Evolutionary conservation across 2,329 filamentous ascomycete genomes (phyloP), one percentile per base, ranked within the genome.

Genomic region (Parastagonospora avenae): DNA sequence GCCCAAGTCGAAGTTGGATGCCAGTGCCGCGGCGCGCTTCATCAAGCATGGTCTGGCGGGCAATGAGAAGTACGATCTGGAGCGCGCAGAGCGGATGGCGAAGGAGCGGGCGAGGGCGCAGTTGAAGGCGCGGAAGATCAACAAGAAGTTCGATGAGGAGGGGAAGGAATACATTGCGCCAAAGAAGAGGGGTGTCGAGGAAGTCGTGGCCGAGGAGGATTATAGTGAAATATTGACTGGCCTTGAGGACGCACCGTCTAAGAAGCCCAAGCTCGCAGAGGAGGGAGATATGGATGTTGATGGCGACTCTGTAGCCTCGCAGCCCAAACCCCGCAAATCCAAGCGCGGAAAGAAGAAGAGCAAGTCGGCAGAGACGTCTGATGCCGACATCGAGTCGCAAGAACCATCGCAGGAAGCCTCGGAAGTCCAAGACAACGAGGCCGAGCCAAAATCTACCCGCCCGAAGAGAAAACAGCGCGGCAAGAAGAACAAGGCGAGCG

Each of bases 11-110:
- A 81, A 82, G 29, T 82, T 89, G 19, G 82, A 97, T 68, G 92
- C 89, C 63, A 84, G 85, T 59, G 92, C 91, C 5, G 90, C 91
- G 11, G 85, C 84, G 44, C 83, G 93, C 43, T 90, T 99, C 53
- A 86, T 99, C 64, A 91, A 88, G 68, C 85, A 90, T 53, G 91
- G 90, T 46, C 76, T 97, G 65, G 88, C 69, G 2, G 78, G 78
- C 28, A 80, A 80, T 48, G 76, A 79, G 42, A 63, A 64, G 57
- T 78, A 75, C 53, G 77, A 80, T 59, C 52, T 64, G 11, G 68
- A 78, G 55, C 52, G 76, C 32, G 64, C 57, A 47, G 75, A 74
- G 59, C 58, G 67, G 42, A 58, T 67, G 48, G 70, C 63, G 8
- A 64, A 67, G 55, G 75, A 78, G 54, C 63, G 55, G 44, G 67